Percentiles rank a stretch among this genome's conserved stretches.
Conservation (phyloP, 192 early-diverging fungal species). For the Podila horticola region DNA sequence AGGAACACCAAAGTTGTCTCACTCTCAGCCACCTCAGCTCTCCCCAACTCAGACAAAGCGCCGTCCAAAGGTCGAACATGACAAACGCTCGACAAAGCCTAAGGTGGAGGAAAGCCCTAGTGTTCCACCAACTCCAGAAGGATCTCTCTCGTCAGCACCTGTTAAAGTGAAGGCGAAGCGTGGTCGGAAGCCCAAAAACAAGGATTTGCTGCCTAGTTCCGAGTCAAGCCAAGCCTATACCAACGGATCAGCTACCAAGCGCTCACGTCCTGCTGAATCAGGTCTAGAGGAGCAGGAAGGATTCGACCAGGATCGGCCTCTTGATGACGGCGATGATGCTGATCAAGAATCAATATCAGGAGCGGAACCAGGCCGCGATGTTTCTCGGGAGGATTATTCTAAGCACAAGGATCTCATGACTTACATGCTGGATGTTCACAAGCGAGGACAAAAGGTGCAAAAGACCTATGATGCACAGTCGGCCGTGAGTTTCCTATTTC, state of each 20-base stretch:
- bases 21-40: not conserved
- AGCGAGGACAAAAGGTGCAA: constrained; percentile 43
- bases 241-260: not conserved
- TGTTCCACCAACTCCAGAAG: not conserved
- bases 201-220: not conserved
- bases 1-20: not conserved
- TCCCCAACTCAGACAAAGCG: constrained; percentile 21
- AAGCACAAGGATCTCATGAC: constrained; percentile 41
- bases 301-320: not conserved
- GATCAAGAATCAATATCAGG: constrained; percentile 9
- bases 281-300: not conserved
- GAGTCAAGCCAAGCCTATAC: not conserved
- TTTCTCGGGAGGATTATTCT: constrained; percentile 21
- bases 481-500: constrained; percentile 9
- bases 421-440: constrained; percentile 47
- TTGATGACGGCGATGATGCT: not conserved
- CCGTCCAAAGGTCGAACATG: constrained; percentile 32
- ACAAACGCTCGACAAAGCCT: constrained; percentile 15
- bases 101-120: constrained; percentile 19
- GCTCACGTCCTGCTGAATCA: not conserved
- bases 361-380: not conserved
- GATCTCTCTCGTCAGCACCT: not conserved
- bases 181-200: constrained; percentile 41
- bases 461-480: constrained; percentile 43
- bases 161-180: constrained; percentile 38